Evolutionary conservation across 192 early-diverging fungal species (phyloP).

Genomic region (Entomortierella chlamydospora): DNA sequence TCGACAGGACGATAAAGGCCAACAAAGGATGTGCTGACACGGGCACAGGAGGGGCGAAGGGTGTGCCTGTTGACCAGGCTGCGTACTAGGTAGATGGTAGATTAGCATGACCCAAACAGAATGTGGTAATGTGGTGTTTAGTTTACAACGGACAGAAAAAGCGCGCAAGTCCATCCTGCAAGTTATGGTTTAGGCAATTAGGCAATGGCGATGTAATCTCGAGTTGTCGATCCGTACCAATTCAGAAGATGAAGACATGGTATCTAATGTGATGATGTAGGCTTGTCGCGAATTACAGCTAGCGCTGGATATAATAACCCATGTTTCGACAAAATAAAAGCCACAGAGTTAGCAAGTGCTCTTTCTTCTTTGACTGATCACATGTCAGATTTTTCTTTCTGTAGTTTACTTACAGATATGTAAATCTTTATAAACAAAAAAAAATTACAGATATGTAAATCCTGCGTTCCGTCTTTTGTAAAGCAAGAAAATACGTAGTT

Average conservation of each 20-base stretch:
- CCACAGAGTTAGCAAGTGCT: too few species aligned
- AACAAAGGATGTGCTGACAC: constrained; percentile 26
- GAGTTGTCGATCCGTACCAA: background rate
- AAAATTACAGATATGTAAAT: too few species aligned
- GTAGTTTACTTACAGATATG: too few species aligned
- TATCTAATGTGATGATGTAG: background rate
- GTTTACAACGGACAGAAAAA: background rate
- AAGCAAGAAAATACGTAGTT: too few species aligned
- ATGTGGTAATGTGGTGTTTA: too few species aligned
- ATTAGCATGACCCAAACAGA: background rate
- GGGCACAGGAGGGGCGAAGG: constrained; percentile 36
- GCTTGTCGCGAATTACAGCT: too few species aligned
- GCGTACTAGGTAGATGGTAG: constrained; percentile 8
- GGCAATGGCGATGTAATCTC: background rate
- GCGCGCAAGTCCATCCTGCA: background rate
- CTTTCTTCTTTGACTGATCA: too few species aligned
- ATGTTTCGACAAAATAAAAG: too few species aligned
- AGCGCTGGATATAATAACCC: too few species aligned
- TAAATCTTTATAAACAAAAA: too few species aligned
- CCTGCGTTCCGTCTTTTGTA: too few species aligned
- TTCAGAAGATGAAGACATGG: constrained; percentile 15
- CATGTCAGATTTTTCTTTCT: too few species aligned
- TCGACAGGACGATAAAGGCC: constrained; percentile 15
- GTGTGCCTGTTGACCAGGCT: constrained; percentile 43
- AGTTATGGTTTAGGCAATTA: background rate